Evolutionary conservation across 345 rosid species (phyloP).

Genomic region (Populus davidiana): DNA sequence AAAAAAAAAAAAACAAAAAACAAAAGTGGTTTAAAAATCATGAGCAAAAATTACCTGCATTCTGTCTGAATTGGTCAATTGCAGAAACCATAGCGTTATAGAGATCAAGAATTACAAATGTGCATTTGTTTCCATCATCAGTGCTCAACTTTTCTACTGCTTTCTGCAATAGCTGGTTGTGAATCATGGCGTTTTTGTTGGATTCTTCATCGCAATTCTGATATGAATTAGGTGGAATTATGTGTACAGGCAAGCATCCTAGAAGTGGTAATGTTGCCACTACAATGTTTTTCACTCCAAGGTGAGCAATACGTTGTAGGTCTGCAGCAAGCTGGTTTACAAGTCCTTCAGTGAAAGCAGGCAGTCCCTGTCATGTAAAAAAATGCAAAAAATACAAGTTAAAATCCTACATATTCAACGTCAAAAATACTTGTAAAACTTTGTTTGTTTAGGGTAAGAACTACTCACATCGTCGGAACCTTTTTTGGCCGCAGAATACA

Average conservation of each 20-base stretch:
- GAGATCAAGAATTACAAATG: conserved; percentile 26
- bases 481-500: too few species aligned
- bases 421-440: too few species aligned
- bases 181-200: conserved; percentile 17
- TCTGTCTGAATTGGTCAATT: neutral
- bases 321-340: too few species aligned
- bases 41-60: conserved; percentile 1
- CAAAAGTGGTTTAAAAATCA: neutral
- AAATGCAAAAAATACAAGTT: too few species aligned
- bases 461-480: too few species aligned
- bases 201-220: conserved; percentile 17
- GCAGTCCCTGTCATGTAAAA: too few species aligned
- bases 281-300: too few species aligned
- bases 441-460: too few species aligned
- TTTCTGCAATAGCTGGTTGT: conserved; percentile 23
- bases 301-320: too few species aligned
- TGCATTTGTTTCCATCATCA: neutral
- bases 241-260: conserved; percentile 32
- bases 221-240: conserved; percentile 11
- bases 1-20: neutral
- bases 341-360: too few species aligned
- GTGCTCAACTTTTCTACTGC: conserved; percentile 22
- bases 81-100: conserved; percentile 22
- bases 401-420: too few species aligned
- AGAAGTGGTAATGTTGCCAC: neutral